Base-by-base conservation (phyloP, 2,329 filamentous ascomycete genomes). In the Metarhizium sp. region DNA sequence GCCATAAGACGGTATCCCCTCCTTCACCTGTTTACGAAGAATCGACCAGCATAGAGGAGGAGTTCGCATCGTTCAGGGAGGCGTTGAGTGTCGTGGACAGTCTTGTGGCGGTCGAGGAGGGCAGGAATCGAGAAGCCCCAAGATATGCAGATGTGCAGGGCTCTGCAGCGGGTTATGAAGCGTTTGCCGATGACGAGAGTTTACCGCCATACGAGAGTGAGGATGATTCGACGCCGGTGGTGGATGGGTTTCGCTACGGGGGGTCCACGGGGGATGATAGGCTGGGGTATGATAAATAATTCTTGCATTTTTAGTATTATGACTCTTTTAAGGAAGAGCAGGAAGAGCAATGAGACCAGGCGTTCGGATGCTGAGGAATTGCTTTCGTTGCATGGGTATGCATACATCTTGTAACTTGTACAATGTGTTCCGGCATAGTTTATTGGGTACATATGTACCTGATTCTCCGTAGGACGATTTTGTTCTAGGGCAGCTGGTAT, bases 61-160 rank as follows among this genome's bases (percentile, higher is more conserved):
- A 78, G 61, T 71, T 80, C 59, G 72, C 75, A 3, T 68, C 73
- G 51, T 75, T 80, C 64, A 71, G 76, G 2, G 69, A 70, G 52
- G 76, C 72, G 2, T 75, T 75, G 6, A 68, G 69, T 6, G 67
- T 78, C 48, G 74, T 80, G 0, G 72, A 72, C 45, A 71, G 74
- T 45, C 68, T 80, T 52, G 69, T 79, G 25, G 67, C 73, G 6
- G 73, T 71, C 2, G 75, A 76, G 55, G 74, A 76, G 58, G 71
- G 68, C 20, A 57, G 61, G 38, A 50, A 45, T 32, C 45, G 50
- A 30, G n/a, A 52, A 11, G 34, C 29, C 38, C 3, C 25, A 25
- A 25, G 25, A 25, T 25, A 25, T 25, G 25, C 25, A 1, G 25
- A 25, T 25, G 25, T 25, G 25, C 25, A 25, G 25, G 8, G 30